A percentile compares a stretch with the other conserved stretches of the same genome.
Conservation (phyloP, 306 rosid genomes). For the cucumber (Cucumis sativus) region DNA sequence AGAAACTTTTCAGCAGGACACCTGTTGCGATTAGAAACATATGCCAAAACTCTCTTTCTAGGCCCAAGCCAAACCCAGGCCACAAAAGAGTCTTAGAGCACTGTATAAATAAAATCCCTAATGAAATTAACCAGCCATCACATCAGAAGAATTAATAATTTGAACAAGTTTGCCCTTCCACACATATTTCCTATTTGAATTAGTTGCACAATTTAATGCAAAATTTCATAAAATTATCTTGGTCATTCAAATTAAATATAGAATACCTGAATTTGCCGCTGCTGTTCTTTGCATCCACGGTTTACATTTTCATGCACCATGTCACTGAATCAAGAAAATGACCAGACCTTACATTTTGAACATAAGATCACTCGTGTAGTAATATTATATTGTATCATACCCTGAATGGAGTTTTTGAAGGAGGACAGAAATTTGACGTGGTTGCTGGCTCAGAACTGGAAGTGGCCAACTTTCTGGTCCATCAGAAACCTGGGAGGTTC, state of each 20-base stretch:
- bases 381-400: slow-evolving; percentile 23
- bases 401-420: slow-evolving; percentile 92
- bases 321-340: slow-evolving; percentile 43
- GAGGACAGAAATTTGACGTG: slow-evolving; percentile 70
- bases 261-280: slow-evolving; percentile 86
- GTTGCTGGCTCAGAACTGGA: slow-evolving; percentile 85
- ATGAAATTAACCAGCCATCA: neutral
- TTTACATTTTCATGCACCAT: slow-evolving; percentile 65
- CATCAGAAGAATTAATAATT: neutral
- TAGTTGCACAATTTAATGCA: neutral
- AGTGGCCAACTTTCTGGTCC: slow-evolving; percentile 79
- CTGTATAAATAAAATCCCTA: neutral
- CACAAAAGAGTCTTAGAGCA: neutral
- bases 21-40: neutral
- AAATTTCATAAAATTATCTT: neutral
- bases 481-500: slow-evolving; percentile 32
- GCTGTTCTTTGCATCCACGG: slow-evolving; percentile 89
- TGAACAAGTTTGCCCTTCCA: neutral
- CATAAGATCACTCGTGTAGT: slow-evolving; percentile 1
- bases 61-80: neutral
- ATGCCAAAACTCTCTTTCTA: neutral
- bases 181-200: neutral
- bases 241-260: neutral
- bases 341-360: neutral
- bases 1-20: neutral